These are phyloP conservation scores for Gyrodon lividus DNA, from an alignment of 768 basidiomycete genomes.

Conservation along the genomic window DNA sequence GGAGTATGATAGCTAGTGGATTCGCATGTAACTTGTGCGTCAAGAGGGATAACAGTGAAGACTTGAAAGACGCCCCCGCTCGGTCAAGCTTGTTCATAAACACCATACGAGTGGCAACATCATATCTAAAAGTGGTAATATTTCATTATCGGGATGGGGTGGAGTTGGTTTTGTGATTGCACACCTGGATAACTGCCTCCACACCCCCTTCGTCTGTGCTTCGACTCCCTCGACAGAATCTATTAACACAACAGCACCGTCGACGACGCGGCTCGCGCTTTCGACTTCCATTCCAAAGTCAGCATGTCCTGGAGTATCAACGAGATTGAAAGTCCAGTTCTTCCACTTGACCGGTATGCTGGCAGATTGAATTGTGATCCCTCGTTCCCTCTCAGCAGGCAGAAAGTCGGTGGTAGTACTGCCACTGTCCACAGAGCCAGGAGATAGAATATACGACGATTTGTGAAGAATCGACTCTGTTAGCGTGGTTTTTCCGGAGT, in stretches of 20 bases:
- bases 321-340: constrained; percentile 80
- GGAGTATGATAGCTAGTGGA: constrained; percentile 68
- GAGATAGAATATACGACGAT: constrained; percentile 66
- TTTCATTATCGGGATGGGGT: constrained; percentile 1
- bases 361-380: constrained; percentile 90
- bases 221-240: constrained; percentile 93
- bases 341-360: constrained; percentile 89
- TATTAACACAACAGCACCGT: constrained; percentile 84
- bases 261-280: constrained; percentile 86
- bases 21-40: constrained; percentile 73
- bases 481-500: constrained; percentile 87
- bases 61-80: constrained; percentile 76
- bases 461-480: constrained; percentile 84
- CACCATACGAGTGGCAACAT: constrained; percentile 73
- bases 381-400: constrained; percentile 85
- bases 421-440: constrained; percentile 86
- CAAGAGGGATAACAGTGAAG: constrained; percentile 70
- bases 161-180: constrained; percentile 24
- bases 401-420: constrained; percentile 91
- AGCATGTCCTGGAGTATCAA: constrained; percentile 90
- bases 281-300: constrained; percentile 98
- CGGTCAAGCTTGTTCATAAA: constrained; percentile 90
- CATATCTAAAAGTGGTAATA: constrained; percentile 51
- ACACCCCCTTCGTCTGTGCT: constrained; percentile 86
- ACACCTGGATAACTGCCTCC: constrained; percentile 84